A percentile compares a stretch with the other conserved stretches of the same genome.
Conservation (phyloP, 176 grass and related monocot genomes). For the Coix lacrymajobi region DNA sequence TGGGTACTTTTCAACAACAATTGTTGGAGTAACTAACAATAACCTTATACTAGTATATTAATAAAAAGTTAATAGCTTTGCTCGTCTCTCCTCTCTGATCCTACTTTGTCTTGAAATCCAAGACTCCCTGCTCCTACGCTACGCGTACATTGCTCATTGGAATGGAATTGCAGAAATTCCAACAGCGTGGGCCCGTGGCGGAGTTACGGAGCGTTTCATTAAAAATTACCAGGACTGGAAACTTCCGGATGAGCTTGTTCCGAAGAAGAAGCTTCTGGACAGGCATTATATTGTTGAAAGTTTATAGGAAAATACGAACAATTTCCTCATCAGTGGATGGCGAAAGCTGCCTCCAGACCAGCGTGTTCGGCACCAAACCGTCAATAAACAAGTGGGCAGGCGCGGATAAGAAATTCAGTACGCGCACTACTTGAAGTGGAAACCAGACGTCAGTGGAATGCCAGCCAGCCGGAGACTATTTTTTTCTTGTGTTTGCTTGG, state of each 20-base stretch:
- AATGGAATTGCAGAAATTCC: neutral
- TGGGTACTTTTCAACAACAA: too few species aligned
- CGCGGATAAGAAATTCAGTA: neutral
- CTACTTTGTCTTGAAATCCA: too few species aligned
- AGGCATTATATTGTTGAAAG: neutral
- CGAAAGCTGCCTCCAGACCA: neutral
- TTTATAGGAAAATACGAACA: too few species aligned
- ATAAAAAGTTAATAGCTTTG: too few species aligned
- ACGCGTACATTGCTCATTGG: neutral
- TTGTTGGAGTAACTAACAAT: too few species aligned
- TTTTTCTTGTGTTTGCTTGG: neutral
- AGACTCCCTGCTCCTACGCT: too few species aligned
- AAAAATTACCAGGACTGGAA: neutral
- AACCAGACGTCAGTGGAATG: neutral
- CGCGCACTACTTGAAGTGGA: conserved; percentile 20
- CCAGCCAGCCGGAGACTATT: neutral
- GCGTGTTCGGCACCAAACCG: neutral
- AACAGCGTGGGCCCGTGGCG: neutral
- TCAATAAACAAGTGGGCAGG: neutral
- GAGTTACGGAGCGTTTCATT: neutral
- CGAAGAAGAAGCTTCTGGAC: conserved; percentile 18
- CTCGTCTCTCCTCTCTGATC: too few species aligned
- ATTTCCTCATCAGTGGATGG: neutral
- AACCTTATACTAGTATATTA: too few species aligned
- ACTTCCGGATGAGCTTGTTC: neutral